Evolutionary conservation across 208 protist species (phyloP).

Genomic region (Trichomonas gallinae): DNA sequence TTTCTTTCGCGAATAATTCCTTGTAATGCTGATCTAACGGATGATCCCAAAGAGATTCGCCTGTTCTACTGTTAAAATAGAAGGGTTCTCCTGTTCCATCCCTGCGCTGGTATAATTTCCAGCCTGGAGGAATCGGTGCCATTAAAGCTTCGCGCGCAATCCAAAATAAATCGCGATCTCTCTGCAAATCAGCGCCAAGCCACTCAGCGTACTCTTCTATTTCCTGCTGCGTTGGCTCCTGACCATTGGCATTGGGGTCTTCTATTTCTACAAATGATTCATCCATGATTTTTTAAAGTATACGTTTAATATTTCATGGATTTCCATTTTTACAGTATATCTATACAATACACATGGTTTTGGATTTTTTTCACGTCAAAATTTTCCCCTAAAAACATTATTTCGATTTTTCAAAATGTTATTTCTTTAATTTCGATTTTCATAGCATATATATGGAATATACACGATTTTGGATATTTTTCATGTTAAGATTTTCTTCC

Average conservation of each 20-base stretch:
- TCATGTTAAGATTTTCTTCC: too few species aligned
- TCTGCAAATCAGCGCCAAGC: background rate
- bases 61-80: background rate
- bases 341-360: too few species aligned
- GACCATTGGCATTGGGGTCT: background rate
- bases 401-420: too few species aligned
- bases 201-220: background rate
- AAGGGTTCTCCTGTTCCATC: background rate
- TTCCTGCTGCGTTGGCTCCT: background rate
- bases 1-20: background rate
- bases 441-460: too few species aligned
- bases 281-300: background rate
- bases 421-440: too few species aligned
- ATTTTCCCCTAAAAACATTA: too few species aligned
- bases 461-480: too few species aligned
- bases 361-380: too few species aligned
- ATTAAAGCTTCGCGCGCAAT: background rate
- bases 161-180: background rate
- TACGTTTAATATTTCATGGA: background rate
- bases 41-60: conserved; percentile 11
- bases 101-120: background rate
- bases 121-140: background rate
- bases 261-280: background rate
- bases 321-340: too few species aligned
- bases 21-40: background rate